Base-by-base conservation (phyloP, 2,329 filamentous ascomycete species). In the Cyclaneusma minus region DNA sequence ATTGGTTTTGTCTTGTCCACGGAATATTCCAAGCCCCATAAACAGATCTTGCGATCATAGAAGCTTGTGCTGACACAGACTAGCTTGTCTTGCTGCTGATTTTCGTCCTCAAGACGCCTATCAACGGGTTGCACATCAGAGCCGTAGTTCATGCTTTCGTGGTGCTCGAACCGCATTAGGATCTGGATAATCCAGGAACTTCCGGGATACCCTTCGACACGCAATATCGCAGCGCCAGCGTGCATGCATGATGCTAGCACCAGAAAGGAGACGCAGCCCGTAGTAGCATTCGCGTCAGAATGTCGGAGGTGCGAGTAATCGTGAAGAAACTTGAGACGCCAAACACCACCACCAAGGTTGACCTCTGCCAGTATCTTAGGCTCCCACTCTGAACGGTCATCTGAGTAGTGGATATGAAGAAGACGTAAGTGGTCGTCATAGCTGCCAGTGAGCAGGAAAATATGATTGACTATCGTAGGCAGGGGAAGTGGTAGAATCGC, bases 241-340 rank as follows among this genome's bases (percentile, higher is more conserved):
- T 94, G 79, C 87, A 95, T 95, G 45, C 89, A 94, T 23, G 83
- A 92, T 10, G 76, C 85, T 21, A 94, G 56, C n/a, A 91, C 53
- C 22, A 61, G n/a, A n/a, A n/a, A n/a, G n/a, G n/a, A n/a, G n/a
- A n/a, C n/a, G n/a, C n/a, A n/a, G n/a, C n/a, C n/a, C n/a, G n/a
- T n/a, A n/a, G n/a, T n/a, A n/a, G n/a, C n/a, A n/a, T n/a, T n/a
- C n/a, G n/a, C n/a, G n/a, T n/a, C n/a, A n/a, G n/a, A n/a, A n/a
- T n/a, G n/a, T n/a, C n/a, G n/a, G n/a, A n/a, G n/a, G n/a, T n/a
- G 21, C 28, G 22, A 16, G 16, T 29, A 16, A 6, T 16, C 25
- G 3, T 49, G 43, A 7, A 83, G 51, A 20, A 78, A 40, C 44
- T 80, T 80, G 29, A 95, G 47, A 30, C 87, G 63, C 84, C 89